phyloP scores from a whole-genome alignment of 2,329 filamentous ascomycete genomes.

The Neonectria punicea region DNA sequence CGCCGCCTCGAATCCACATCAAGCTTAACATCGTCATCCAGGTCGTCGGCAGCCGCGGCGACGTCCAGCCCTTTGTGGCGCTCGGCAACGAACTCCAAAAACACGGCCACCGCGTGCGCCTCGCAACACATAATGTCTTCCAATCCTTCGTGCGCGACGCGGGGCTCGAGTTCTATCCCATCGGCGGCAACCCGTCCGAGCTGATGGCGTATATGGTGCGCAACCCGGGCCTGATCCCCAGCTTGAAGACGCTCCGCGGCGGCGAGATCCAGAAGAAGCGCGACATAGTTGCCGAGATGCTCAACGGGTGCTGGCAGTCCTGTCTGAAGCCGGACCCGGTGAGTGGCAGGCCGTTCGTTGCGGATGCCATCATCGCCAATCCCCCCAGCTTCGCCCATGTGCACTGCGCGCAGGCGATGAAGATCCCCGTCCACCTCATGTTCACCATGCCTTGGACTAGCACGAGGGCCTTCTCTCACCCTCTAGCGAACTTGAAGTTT shows the following conservation, averaged over 20 bases:
- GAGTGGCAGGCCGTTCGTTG: constrained; percentile 53
- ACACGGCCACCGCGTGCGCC: constrained; percentile 76
- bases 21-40: constrained; percentile 78
- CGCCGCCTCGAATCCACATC: constrained; percentile 16
- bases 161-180: constrained; percentile 63
- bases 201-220: constrained; percentile 44
- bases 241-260: constrained; percentile 38
- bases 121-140: constrained; percentile 72
- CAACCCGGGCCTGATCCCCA: constrained; percentile 45
- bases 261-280: constrained; percentile 44
- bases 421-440: constrained; percentile 59
- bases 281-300: constrained; percentile 43
- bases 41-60: constrained; percentile 82
- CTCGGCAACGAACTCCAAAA: constrained; percentile 76
- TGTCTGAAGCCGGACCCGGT: constrained; percentile 33
- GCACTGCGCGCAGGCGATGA: constrained; percentile 57
- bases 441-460: constrained; percentile 79
- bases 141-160: constrained; percentile 58
- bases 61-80: constrained; percentile 81
- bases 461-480: constrained; percentile 78
- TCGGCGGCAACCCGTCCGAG: constrained; percentile 61
- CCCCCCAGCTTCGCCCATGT: constrained; percentile 61
- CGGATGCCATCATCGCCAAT: constrained; percentile 62
- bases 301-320: constrained; percentile 45
- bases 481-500: constrained; percentile 73